Evolutionary conservation across 768 basidiomycete species (phyloP).

Genomic region (Podaxis sp.): DNA sequence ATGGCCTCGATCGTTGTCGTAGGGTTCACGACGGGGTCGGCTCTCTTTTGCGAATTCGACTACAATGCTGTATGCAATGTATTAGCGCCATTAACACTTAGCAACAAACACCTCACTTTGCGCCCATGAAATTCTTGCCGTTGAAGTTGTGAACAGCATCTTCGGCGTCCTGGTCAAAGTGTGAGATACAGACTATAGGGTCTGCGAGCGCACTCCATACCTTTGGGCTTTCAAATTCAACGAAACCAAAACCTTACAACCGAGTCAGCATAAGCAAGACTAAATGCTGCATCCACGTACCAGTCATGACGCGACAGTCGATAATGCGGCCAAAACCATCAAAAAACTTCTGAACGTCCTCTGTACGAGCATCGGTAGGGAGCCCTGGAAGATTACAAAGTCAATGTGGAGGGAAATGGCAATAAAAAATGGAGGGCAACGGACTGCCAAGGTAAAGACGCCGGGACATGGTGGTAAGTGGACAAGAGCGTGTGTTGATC

Average conservation of each 20-base stretch:
- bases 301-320: conserved; percentile 94
- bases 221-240: conserved; percentile 90
- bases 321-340: conserved; percentile 86
- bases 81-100: neutral
- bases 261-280: conserved; percentile 7
- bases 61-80: conserved; percentile 63
- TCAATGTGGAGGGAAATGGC: conserved; percentile 1
- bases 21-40: conserved; percentile 77
- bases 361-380: conserved; percentile 79
- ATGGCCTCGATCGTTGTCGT: conserved; percentile 57
- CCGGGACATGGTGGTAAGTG: conserved; percentile 66
- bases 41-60: conserved; percentile 96
- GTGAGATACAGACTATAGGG: conserved; percentile 15
- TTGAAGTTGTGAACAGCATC: conserved; percentile 88
- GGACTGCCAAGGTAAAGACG: conserved; percentile 87
- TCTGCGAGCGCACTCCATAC: conserved; percentile 33
- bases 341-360: conserved; percentile 87
- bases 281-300: conserved; percentile 38
- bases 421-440: conserved; percentile 15
- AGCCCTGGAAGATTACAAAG: conserved; percentile 49
- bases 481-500: conserved; percentile 39
- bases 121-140: conserved; percentile 87
- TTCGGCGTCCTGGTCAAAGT: conserved; percentile 76
- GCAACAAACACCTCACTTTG: conserved; percentile 51
- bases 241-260: conserved; percentile 84